Percentiles rank a stretch among this genome's conserved stretches.
Evolutionary conservation across 139 green algal species (phyloP).

Genomic region (Chlamydomonas incerta): DNA sequence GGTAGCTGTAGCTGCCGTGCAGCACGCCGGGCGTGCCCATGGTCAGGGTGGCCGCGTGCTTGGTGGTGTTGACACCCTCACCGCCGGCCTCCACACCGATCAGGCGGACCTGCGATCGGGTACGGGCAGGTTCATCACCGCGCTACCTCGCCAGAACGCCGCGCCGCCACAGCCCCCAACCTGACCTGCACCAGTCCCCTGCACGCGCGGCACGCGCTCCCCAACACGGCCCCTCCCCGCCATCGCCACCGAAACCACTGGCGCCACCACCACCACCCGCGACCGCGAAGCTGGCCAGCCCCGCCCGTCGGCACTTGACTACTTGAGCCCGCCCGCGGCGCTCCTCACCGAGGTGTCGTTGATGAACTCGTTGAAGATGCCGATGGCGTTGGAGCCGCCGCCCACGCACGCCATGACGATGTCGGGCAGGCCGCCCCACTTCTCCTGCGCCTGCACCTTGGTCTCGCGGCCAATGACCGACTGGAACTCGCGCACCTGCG

Average conservation of each 20-base stretch:
- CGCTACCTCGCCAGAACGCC: too few species aligned
- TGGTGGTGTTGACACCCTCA: slow-evolving; percentile 90
- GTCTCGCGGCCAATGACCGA: slow-evolving; percentile 94
- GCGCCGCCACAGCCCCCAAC: too few species aligned
- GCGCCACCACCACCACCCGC: too few species aligned
- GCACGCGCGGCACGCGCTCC: too few species aligned
- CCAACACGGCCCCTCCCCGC: not conserved
- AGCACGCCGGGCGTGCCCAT: slow-evolving; percentile 94
- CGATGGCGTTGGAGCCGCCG: slow-evolving; percentile 98
- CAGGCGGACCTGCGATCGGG: slow-evolving; percentile 48
- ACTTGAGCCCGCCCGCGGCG: too few species aligned
- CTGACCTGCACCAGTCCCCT: too few species aligned
- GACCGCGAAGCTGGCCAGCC: too few species aligned
- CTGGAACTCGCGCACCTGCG: slow-evolving; percentile 95
- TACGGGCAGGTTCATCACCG: too few species aligned
- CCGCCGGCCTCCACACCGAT: slow-evolving; percentile 81
- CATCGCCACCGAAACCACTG: too few species aligned
- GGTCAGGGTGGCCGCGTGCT: slow-evolving; percentile 98
- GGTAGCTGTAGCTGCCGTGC: slow-evolving; percentile 94
- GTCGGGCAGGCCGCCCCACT: slow-evolving; percentile 92
- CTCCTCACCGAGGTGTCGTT: slow-evolving; percentile 72
- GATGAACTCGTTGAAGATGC: slow-evolving; percentile 98
- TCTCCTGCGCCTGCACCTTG: slow-evolving; percentile 78
- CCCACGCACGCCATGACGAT: slow-evolving; percentile 97
- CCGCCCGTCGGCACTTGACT: too few species aligned